Percentiles rank a stretch among this genome's conserved stretches.
Evolutionary conservation across 306 rosid species (phyloP).

Genomic region (Acacia crassicarpa): DNA sequence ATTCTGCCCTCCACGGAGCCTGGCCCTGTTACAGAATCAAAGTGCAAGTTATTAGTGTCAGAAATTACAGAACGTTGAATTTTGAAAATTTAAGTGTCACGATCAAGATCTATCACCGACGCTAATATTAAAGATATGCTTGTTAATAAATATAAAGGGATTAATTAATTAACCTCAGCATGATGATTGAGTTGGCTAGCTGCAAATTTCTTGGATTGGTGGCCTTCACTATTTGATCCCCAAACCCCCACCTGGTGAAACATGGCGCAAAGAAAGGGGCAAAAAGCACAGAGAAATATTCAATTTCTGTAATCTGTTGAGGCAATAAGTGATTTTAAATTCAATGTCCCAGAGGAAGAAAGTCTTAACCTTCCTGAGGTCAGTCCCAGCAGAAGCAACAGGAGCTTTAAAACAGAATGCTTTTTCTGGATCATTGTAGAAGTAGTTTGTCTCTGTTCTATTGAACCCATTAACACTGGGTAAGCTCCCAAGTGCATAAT

Average conservation of each 20-base stretch:
- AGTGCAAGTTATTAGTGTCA: slow-evolving; percentile 10
- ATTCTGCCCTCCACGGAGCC: slow-evolving; percentile 43
- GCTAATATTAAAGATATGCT: not conserved
- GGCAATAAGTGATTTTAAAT: not conserved
- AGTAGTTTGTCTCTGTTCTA: slow-evolving; percentile 39
- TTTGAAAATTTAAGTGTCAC: not conserved
- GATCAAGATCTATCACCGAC: slow-evolving; percentile 6
- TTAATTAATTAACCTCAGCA: slow-evolving; percentile 37
- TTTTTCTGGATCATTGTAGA: slow-evolving; percentile 41
- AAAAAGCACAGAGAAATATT: not conserved
- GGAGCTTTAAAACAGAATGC: slow-evolving; percentile 37
- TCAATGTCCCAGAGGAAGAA: not conserved
- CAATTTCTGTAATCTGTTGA: not conserved
- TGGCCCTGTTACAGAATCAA: slow-evolving; percentile 40
- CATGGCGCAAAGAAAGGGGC: not conserved
- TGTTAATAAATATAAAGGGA: not conserved
- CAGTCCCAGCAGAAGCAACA: slow-evolving; percentile 48
- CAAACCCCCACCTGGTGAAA: slow-evolving; percentile 34
- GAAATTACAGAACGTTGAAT: slow-evolving; percentile 9
- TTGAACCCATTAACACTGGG: slow-evolving; percentile 30
- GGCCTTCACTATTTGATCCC: slow-evolving; percentile 35
- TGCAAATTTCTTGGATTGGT: slow-evolving; percentile 37
- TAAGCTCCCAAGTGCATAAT: slow-evolving; percentile 43
- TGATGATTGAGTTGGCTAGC: slow-evolving; percentile 31
- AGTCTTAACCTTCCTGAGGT: slow-evolving; percentile 47